Evolutionary conservation across 345 rosid species (phyloP).

Genomic region (Firmiana major): DNA sequence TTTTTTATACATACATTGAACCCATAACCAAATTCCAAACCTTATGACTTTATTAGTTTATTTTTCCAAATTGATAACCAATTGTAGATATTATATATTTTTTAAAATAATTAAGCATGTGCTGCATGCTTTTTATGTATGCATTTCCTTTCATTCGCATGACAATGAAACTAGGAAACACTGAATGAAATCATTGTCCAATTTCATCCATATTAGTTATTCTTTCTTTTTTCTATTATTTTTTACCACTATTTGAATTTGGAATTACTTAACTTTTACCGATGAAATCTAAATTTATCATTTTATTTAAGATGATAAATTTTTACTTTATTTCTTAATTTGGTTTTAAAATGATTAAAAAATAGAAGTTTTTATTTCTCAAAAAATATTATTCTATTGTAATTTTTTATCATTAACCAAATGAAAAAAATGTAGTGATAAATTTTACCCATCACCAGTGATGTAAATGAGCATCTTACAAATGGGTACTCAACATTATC

Average conservation of each 20-base stretch:
- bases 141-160: not conserved
- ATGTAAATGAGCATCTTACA: too few relatives aligned
- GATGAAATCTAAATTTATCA: not conserved
- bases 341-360: too few relatives aligned
- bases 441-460: too few relatives aligned
- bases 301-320: not conserved
- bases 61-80: not conserved
- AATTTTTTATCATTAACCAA: not conserved
- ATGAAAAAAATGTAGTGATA: not conserved
- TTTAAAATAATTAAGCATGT: not conserved
- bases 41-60: not conserved
- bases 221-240: not conserved
- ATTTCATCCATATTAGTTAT: not conserved
- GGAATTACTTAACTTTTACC: too few relatives aligned
- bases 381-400: too few relatives aligned
- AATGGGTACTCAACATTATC: too few relatives aligned
- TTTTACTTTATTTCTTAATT: too few relatives aligned
- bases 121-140: not conserved
- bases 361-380: too few relatives aligned
- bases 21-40: not conserved
- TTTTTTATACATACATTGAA: not conserved
- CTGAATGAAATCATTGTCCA: not conserved
- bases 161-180: too few relatives aligned
- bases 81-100: not conserved
- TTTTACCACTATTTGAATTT: not conserved